Evolutionary conservation across 2,329 filamentous ascomycete genomes (phyloP), one percentile per base, ranked within the genome.

Genomic region (Mollisia scopiformis): DNA sequence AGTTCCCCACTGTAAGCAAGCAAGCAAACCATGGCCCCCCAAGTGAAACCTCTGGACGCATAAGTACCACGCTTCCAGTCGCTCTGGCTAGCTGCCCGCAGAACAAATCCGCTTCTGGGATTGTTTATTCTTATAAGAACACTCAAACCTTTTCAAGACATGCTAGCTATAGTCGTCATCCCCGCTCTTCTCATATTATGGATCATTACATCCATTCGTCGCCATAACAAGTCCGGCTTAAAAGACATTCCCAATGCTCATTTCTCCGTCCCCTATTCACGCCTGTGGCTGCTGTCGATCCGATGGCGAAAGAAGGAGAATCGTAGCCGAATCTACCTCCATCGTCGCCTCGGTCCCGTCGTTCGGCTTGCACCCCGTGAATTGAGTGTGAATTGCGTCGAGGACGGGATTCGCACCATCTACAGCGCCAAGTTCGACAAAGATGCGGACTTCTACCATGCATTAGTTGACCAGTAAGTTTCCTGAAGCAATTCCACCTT

Each of bases 241-340:
- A 33, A 33, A 33, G 31, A 33, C 31, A 39, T 59, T 13, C 52
- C 33, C 19, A 55, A 55, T 16, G 52, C 52, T 16, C 52, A 55
- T 31, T 43, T 43, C 28, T 16, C 33, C n/a, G 52, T 35, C 39
- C 33, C 52, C 8, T 55, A 39, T 35, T 55, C 33, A 14, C 21
- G 19, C 31, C 37, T 55, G 39, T 55, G 52, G 52, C 16, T 55
- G 35, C 33, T 55, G 21, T 55, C 52, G 31, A 55, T 55, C 52
- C 33, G 52, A 7, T 55, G 39, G 31, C 52, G 35, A 13, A 55
- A 55, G 33, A 33, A 13, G 19, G 52, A 55, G 33, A 55, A 55
- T 25, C 52, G 52, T 35, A 55, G 31, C 2, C 28, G 33, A 21
- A 37, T 30, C 19, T 19, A 37, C 19, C 37, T 33, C 16, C 51